Conservation (phyloP, 2,329 filamentous ascomycete genomes). For the Phaeoacremonium minimum region DNA sequence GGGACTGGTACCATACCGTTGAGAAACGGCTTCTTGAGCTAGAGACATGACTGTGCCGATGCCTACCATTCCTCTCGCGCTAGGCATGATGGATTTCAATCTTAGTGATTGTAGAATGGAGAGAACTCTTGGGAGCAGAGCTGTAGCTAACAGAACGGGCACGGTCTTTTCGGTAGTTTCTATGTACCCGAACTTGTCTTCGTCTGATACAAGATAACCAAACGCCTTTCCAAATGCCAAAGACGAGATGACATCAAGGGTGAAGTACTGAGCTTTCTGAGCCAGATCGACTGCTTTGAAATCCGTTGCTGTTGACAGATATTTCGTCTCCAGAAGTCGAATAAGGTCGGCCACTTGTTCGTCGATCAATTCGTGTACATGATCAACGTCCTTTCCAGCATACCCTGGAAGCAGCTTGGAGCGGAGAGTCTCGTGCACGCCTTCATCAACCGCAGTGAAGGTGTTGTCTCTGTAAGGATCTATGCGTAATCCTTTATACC, state of each 20-base stretch:
- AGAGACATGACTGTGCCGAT: conserved; percentile 1
- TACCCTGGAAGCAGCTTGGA: conserved; percentile 29
- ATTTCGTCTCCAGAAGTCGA: background rate
- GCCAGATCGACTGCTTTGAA: conserved; percentile 38
- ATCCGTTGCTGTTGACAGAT: background rate
- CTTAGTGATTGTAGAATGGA: conserved; percentile 11
- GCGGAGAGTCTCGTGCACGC: conserved; percentile 32
- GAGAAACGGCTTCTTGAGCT: background rate
- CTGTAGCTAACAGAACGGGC: conserved; percentile 20
- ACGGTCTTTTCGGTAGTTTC: conserved; percentile 30
- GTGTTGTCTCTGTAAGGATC: conserved; percentile 43
- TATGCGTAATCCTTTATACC: conserved; percentile 41
- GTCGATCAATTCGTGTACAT: conserved; percentile 17
- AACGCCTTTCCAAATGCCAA: conserved; percentile 40
- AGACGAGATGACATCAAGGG: conserved; percentile 42
- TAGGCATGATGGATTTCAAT: conserved; percentile 1
- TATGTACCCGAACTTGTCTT: conserved; percentile 36
- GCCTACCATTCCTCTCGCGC: background rate
- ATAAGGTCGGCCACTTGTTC: conserved; percentile 11
- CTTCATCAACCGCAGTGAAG: conserved; percentile 39
- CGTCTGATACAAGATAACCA: conserved; percentile 33
- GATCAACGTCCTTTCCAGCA: conserved; percentile 9
- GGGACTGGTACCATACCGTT: background rate
- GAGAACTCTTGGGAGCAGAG: background rate
- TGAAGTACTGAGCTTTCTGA: conserved; percentile 37